These are phyloP conservation scores for Selaginella moellendorffii DNA, from an alignment of 75 land plant genomes.

Conservation along the genomic window DNA sequence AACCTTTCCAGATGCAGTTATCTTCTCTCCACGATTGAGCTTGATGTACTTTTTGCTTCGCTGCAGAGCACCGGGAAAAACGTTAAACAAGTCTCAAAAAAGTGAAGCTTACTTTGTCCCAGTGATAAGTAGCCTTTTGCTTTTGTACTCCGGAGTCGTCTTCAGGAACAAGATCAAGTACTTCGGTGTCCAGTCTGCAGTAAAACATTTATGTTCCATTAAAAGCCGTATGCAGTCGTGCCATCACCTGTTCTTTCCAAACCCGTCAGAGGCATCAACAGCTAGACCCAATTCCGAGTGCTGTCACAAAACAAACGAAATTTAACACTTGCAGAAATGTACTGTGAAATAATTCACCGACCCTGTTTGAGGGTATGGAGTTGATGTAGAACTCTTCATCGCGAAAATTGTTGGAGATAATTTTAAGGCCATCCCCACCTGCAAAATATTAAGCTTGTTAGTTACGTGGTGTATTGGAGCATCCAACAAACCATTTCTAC, in stretches of 20 bases:
- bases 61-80: conserved; percentile 27
- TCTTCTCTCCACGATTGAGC: conserved; percentile 77
- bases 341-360: conserved; percentile 22
- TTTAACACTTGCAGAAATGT: too few species aligned
- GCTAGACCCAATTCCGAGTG: conserved; percentile 73
- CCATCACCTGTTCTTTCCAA: conserved; percentile 64
- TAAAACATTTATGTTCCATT: too few species aligned
- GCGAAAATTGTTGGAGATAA: conserved; percentile 41
- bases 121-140: conserved; percentile 69
- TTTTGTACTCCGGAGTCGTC: conserved; percentile 58
- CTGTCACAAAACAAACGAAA: conserved; percentile 24
- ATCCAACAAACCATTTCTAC: too few species aligned
- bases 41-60: conserved; percentile 83
- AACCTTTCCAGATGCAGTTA: conserved; percentile 95
- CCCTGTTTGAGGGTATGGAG: conserved; percentile 69
- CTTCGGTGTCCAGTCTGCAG: conserved; percentile 85
- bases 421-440: conserved; percentile 30
- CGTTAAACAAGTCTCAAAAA: background rate
- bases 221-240: too few species aligned
- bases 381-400: conserved; percentile 87
- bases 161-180: conserved; percentile 93
- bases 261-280: conserved; percentile 42
- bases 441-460: too few species aligned
- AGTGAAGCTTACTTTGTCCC: conserved; percentile 68
- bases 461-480: too few species aligned